A percentile compares a stretch with the other conserved stretches of the same genome.
Conservation (phyloP, 495 filamentous ascomycete species). For the Aspergillus funiculosus region DNA sequence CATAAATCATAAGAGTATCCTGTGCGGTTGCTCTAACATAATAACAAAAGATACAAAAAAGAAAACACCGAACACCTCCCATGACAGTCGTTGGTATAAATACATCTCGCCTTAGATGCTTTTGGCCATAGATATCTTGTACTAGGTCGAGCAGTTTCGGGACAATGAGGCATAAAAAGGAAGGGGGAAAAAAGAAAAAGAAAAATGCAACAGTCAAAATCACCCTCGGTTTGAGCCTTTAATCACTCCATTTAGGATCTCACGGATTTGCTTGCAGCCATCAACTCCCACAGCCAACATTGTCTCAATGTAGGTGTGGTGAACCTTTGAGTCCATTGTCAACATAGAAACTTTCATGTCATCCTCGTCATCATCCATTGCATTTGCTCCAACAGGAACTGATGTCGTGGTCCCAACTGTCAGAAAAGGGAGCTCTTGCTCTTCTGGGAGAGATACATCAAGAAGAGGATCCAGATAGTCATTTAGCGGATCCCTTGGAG, state of each 20-base stretch:
- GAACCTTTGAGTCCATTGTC: conserved; percentile 77
- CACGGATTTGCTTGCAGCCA: conserved; percentile 79
- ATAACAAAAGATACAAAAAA: too few species aligned
- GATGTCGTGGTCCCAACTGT: conserved; percentile 74
- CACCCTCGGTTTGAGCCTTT: conserved; percentile 30
- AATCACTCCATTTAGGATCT: conserved; percentile 60
- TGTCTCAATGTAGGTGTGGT: conserved; percentile 71
- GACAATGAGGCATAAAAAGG: too few species aligned
- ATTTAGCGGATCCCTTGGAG: conserved; percentile 45
- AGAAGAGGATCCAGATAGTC: conserved; percentile 80
- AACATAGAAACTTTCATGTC: conserved; percentile 70
- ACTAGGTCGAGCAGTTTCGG: too few species aligned
- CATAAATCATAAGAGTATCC: too few species aligned
- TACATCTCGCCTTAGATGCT: too few species aligned
- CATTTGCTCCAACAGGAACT: conserved; percentile 34
- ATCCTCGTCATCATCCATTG: conserved; percentile 36
- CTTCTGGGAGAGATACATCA: conserved; percentile 80
- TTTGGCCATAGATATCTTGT: too few species aligned
- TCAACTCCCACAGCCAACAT: conserved; percentile 91
- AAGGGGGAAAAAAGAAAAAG: conserved; percentile 1
- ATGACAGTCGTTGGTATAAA: too few species aligned
- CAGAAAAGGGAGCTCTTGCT: conserved; percentile 82
- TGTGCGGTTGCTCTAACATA: too few species aligned
- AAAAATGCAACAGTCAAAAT: conserved; percentile 5
- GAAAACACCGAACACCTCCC: too few species aligned